Base-by-base conservation (phyloP, 768 basidiomycete genomes). In the Psilocybe azurescens region DNA sequence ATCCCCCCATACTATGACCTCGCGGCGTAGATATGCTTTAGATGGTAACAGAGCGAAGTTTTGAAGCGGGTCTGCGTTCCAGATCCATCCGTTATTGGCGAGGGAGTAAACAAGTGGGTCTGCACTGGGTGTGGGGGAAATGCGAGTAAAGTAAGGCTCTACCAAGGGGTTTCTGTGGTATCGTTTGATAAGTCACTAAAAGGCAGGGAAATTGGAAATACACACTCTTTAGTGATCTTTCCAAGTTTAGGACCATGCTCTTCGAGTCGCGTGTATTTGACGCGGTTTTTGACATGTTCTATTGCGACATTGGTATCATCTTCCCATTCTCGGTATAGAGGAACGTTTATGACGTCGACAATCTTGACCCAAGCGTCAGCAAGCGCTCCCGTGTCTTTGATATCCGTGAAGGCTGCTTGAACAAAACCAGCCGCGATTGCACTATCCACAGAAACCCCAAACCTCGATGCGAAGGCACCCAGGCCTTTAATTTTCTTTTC, bases 61-160 rank as follows among this genome's bases (percentile, higher is more conserved):
- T 65, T 89, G 83, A 14, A 99, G 83, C 0, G 97, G 97, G 71
- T 99, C 89, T 2, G 97, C 96, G 65, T 90, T 79, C 97, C 97
- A 99, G 66, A 99, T 95, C 97, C 97, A 99, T 2, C 97, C 97
- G 72, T 99, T 99, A 76, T 99, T 98, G 5, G 97, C 97, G 30
- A 99, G 79, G 2, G 92, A 89, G 70, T 95, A 91, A 13, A 83
- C 78, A 32, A 79, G 70, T n/a, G 81, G 83, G 56, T 85, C 82
- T 13, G 79, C 73, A 38, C 77, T 62, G 8, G 74, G 69, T 24
- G 69, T 75, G 36, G 79, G 83, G 41, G 65, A 79, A 11, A 98
- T 74, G 28, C 95, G 89, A 1, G 95, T 98, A 76, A 99, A 99
- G 78, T 98, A 98, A 3, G 84, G 75, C 70, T 99, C 97, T 48